Percentiles rank a stretch among this genome's conserved stretches.
These are phyloP conservation scores for Stenogyne calaminthoides DNA, from an alignment of 305 asterid genomes.

Conservation along the genomic window DNA sequence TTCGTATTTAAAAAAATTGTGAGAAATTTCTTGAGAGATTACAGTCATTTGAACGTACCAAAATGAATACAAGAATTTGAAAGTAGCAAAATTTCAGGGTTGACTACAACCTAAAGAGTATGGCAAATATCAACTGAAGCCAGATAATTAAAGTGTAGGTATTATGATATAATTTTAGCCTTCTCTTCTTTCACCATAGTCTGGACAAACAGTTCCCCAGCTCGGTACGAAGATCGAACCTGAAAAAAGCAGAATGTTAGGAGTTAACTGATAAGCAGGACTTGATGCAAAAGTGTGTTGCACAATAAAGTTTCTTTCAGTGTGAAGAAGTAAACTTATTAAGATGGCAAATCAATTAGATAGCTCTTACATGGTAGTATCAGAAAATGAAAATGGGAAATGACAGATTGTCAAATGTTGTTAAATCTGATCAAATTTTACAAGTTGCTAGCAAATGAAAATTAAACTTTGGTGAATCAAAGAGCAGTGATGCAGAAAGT, in stretches of 20 bases:
- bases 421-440: background rate
- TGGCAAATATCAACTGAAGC: background rate
- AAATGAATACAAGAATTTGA: slow-evolving; percentile 16
- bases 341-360: slow-evolving; percentile 2
- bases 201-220: slow-evolving; percentile 95
- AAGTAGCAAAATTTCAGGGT: background rate
- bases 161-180: slow-evolving; percentile 24
- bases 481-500: slow-evolving; percentile 10
- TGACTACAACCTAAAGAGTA: background rate
- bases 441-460: background rate
- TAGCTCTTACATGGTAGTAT: background rate
- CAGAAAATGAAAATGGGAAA: background rate
- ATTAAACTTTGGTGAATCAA: slow-evolving; percentile 4
- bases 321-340: background rate
- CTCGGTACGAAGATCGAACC: slow-evolving; percentile 98
- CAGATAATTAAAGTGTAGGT: background rate
- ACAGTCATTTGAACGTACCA: background rate
- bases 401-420: background rate
- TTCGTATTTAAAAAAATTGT: background rate
- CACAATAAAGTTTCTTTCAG: background rate
- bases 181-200: slow-evolving; percentile 79
- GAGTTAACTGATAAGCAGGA: background rate
- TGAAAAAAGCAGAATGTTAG: slow-evolving; percentile 30
- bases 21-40: background rate
- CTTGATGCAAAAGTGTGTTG: background rate